Evolutionary conservation across 2,329 filamentous ascomycete species (phyloP), one percentile per base, ranked within the genome.

Genomic region (Aschersonia sp.): DNA sequence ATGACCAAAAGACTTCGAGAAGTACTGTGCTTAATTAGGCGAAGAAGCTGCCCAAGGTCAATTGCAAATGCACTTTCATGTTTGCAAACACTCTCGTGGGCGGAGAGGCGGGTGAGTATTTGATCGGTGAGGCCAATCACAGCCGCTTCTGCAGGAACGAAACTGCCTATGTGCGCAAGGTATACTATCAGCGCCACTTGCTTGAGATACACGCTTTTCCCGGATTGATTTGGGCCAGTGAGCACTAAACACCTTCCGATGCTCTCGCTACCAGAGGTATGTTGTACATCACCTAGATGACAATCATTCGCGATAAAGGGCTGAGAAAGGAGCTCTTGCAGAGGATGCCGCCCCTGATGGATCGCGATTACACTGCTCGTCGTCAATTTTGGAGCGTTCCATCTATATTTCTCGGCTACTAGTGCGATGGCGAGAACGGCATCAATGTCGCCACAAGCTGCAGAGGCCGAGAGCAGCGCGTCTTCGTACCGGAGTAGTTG

Each of bases 131-230:
- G 65, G 0, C 92, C 90, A 52, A 98, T 82, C 1, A 66, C 75
- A 7, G 89, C 90, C 31, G 65, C 69, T 12, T 81, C 73, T 1
- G 89, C 90, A 1, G 92, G 90, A 1, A 98, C 86, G 60, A 86
- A 97, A 60, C 87, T 90, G 46, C 92, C 92, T 47, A 95, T 78
- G 59, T 98, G 92, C 0, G 92, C 87, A 63, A 98, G 75, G 59
- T 92, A 96, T 11, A 94, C 81, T 50, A 95, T 92, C 45, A 96
- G 68, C 5, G 89, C 92, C 33, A 87, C 78, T 61, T 98, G 90
- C 63, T 94, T 98, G 59, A 97, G 73, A 63, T 95, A 97, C 0
- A 97, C 79, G 55, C 88, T 97, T 63, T 98, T 98, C 0, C 92
- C 92, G 0, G 92, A 97, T 61, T 92, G 94, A 56, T 98, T 98